These are phyloP conservation scores for Terana coerulea DNA, from an alignment of 768 basidiomycete genomes.

Conservation along the genomic window DNA sequence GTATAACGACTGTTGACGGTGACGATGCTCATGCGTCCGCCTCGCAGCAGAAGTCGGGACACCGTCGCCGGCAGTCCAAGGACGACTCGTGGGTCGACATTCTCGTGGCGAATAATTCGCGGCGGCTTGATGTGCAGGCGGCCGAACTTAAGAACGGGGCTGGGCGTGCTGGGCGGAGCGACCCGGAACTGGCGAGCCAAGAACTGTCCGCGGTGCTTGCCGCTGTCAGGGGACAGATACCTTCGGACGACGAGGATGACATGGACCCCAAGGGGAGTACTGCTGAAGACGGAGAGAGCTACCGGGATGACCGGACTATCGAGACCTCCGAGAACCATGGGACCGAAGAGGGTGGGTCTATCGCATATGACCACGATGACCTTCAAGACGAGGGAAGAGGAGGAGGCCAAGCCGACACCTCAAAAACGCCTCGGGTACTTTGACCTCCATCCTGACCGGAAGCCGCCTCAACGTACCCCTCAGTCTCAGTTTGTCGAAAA, in stretches of 20 bases:
- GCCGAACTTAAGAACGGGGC: conserved; percentile 30
- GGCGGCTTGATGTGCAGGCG: conserved; percentile 56
- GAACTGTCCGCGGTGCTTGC: conserved; percentile 74
- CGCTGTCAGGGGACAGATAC: conserved; percentile 37
- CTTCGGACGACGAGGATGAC: conserved; percentile 39
- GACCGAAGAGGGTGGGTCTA: conserved; percentile 2
- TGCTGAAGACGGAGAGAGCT: background rate
- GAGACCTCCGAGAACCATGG: background rate
- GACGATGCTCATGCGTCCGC: conserved; percentile 29
- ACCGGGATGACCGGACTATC: too few relatives aligned
- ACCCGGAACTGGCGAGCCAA: conserved; percentile 69
- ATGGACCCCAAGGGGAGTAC: conserved; percentile 19
- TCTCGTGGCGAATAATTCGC: conserved; percentile 54
- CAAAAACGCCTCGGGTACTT: conserved; percentile 60
- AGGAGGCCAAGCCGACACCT: conserved; percentile 20
- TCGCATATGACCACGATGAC: conserved; percentile 8
- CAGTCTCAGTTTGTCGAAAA: too few relatives aligned
- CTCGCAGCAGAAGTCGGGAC: conserved; percentile 31
- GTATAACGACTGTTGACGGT: conserved; percentile 61
- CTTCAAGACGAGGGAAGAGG: conserved; percentile 24
- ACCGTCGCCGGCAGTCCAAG: conserved; percentile 37
- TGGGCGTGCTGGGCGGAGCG: conserved; percentile 38
- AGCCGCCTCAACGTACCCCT: conserved; percentile 31
- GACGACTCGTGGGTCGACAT: conserved; percentile 91
- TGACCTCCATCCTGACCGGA: conserved; percentile 73